A percentile compares a stretch with the other conserved stretches of the same genome.
Evolutionary conservation across 1,139 yeast species (phyloP).

Genomic region (Suhomyces bolitotheri): DNA sequence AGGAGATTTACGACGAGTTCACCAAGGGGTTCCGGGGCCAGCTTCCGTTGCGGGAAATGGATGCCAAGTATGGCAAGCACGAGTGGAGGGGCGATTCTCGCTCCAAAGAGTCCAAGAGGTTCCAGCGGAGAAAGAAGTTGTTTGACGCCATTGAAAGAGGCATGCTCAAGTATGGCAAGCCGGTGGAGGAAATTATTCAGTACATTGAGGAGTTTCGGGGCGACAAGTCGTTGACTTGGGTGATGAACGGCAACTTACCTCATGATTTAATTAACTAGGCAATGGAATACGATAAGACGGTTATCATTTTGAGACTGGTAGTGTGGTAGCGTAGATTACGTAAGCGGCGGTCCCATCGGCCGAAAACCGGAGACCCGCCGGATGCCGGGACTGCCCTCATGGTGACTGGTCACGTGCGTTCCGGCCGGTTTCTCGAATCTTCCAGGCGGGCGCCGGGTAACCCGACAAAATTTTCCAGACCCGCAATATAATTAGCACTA

Average conservation of each 20-base stretch:
- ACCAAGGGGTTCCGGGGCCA: conserved; percentile 50
- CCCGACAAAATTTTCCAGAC: conserved; percentile 17
- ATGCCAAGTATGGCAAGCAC: conserved; percentile 45
- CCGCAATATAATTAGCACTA: conserved; percentile 11
- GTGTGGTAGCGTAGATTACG: no score
- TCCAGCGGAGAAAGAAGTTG: conserved; percentile 46
- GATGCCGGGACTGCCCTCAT: no score
- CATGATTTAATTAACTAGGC: conserved; percentile 27
- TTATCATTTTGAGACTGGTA: no score
- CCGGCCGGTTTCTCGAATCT: conserved; percentile 10
- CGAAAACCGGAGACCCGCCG: no score
- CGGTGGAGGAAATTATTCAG: conserved; percentile 44
- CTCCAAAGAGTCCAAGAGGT: conserved; percentile 49
- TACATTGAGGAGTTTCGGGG: conserved; percentile 47
- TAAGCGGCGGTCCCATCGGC: no score
- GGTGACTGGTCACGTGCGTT: no score
- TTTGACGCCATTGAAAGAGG: conserved; percentile 50
- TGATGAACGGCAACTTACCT: conserved; percentile 52
- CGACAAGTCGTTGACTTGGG: conserved; percentile 50
- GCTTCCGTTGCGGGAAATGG: conserved; percentile 46
- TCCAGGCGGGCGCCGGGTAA: conserved; percentile 17
- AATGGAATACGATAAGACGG: no score
- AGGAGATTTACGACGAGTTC: conserved; percentile 49
- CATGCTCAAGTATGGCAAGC: conserved; percentile 40
- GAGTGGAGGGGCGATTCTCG: conserved; percentile 52